These are phyloP conservation scores for Haplosporangium sp. DNA, from an alignment of 371 early-diverging fungal species.

Conservation along the genomic window DNA sequence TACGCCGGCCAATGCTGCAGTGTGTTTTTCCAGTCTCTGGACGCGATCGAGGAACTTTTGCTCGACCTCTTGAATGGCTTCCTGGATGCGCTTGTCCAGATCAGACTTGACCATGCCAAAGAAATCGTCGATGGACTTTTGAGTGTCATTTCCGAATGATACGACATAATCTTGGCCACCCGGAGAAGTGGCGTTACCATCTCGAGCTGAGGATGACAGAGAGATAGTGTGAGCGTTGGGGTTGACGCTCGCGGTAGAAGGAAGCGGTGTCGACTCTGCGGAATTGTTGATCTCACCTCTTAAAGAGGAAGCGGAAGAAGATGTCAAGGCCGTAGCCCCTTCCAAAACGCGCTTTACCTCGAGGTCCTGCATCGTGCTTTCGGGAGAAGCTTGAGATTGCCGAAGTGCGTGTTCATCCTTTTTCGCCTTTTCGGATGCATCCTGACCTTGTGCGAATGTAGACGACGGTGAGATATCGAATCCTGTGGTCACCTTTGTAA, in stretches of 20 bases:
- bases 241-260: constrained; percentile 10
- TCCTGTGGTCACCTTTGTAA: constrained; percentile 32
- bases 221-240: background rate
- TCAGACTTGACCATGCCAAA: constrained; percentile 54
- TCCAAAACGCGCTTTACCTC: constrained; percentile 54
- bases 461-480: constrained; percentile 23
- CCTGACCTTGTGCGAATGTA: background rate
- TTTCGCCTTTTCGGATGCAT: background rate
- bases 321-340: constrained; percentile 39
- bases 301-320: constrained; percentile 5
- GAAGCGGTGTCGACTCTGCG: constrained; percentile 38
- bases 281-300: constrained; percentile 7
- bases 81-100: constrained; percentile 52
- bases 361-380: constrained; percentile 50
- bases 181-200: background rate
- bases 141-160: constrained; percentile 48
- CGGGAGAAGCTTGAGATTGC: constrained; percentile 32
- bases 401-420: constrained; percentile 15
- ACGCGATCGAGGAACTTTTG: constrained; percentile 54
- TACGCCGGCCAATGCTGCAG: constrained; percentile 28
- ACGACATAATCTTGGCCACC: constrained; percentile 8
- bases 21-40: constrained; percentile 39
- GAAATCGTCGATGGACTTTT: constrained; percentile 54
- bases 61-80: constrained; percentile 53
- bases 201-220: background rate